A percentile compares a stretch with the other conserved stretches of the same genome.
These are phyloP conservation scores for Colletotrichum tropicale DNA, from an alignment of 2,329 filamentous ascomycete species.

Conservation along the genomic window DNA sequence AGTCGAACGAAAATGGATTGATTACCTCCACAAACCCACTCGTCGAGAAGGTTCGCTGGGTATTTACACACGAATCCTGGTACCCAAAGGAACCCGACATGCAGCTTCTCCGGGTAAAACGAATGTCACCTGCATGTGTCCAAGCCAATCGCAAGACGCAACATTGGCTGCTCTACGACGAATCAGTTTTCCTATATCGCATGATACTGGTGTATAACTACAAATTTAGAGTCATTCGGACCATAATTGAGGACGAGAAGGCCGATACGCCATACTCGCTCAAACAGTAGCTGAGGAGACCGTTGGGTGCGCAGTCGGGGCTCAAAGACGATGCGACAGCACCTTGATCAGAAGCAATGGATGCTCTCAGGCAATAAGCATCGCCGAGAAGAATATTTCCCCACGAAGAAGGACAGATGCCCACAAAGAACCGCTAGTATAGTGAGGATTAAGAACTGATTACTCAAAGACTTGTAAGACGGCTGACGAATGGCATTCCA, in stretches of 20 bases:
- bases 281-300: neutral
- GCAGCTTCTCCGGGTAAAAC: neutral
- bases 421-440: neutral
- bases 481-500: neutral
- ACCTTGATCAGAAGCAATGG: fast-evolving
- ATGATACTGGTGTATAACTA: fast-evolving
- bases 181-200: fast-evolving
- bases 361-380: fast-evolving
- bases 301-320: neutral
- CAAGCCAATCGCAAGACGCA: neutral
- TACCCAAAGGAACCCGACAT: fast-evolving
- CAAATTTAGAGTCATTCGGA: neutral
- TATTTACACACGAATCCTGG: neutral
- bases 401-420: neutral
- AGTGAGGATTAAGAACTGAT: neutral
- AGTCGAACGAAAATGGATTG: neutral
- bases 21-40: fast-evolving
- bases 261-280: neutral
- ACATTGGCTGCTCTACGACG: neutral
- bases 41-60: fast-evolving
- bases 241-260: fast-evolving
- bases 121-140: fast-evolving
- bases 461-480: neutral
- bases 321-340: neutral
- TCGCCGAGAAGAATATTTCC: fast-evolving